phyloP scores from a whole-genome alignment of 2,329 filamentous ascomycete genomes.

The Diaporthe sp. region DNA sequence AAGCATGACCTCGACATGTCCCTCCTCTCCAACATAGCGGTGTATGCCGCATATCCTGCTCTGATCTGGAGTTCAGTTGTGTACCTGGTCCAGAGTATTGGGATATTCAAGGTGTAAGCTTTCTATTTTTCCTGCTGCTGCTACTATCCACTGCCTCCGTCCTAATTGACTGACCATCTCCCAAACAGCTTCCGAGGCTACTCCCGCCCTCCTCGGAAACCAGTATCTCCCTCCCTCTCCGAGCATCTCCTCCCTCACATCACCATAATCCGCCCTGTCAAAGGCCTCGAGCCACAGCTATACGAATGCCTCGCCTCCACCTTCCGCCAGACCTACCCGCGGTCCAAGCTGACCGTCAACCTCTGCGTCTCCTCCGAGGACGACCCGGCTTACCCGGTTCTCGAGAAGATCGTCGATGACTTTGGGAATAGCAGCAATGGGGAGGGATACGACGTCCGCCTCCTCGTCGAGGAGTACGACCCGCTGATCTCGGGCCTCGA shows the following conservation, averaged over 20 bases:
- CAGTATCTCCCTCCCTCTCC: conserved; percentile 65
- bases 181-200: conserved; percentile 65
- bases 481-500: conserved; percentile 71
- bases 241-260: conserved; percentile 79
- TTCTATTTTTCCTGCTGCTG: conserved; percentile 27
- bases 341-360: conserved; percentile 80
- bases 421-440: conserved; percentile 57
- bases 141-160: rapidly evolving
- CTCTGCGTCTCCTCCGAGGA: conserved; percentile 83
- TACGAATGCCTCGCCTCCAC: conserved; percentile 94
- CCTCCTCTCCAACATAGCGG: conserved; percentile 54
- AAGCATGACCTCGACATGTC: conserved; percentile 43
- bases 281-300: conserved; percentile 89
- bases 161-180: conserved; percentile 4
- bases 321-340: conserved; percentile 86
- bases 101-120: conserved; percentile 67
- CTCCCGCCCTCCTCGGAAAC: conserved; percentile 62
- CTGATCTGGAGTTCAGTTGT: conserved; percentile 66
- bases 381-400: conserved; percentile 83
- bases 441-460: conserved; percentile 75
- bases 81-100: conserved; percentile 68
- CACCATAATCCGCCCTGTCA: conserved; percentile 93
- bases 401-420: conserved; percentile 79
- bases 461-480: conserved; percentile 88
- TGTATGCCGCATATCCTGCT: conserved; percentile 49